Evolutionary conservation across 2,329 filamentous ascomycete genomes (phyloP).

Genomic region (Thielaviopsis euricoi): DNA sequence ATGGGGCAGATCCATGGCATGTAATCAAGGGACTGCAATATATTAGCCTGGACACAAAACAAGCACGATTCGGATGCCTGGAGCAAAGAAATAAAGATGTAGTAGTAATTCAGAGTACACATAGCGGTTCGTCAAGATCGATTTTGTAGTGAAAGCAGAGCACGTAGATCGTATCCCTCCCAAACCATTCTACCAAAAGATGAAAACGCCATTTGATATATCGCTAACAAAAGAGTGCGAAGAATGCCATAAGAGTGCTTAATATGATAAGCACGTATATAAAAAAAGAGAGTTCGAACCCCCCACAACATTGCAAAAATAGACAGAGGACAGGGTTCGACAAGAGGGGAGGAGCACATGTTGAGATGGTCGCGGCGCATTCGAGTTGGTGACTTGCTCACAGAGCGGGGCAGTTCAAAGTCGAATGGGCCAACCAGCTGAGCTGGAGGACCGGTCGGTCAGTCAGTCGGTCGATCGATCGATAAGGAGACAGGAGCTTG

Average conservation of each 20-base stretch:
- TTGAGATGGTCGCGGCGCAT: neutral
- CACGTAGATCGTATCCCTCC: slow-evolving; percentile 2
- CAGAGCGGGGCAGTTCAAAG: neutral
- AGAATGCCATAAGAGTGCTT: slow-evolving; percentile 6
- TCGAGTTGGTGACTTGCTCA: neutral
- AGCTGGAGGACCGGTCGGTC: neutral
- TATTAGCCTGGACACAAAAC: neutral
- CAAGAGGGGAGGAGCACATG: neutral
- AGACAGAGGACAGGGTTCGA: neutral
- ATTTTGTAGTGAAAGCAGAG: neutral
- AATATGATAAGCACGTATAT: neutral
- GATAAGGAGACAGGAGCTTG: neutral
- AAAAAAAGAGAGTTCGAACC: neutral
- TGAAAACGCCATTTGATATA: slow-evolving; percentile 10
- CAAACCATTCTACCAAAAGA: slow-evolving; percentile 9
- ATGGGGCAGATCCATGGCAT: slow-evolving; percentile 31
- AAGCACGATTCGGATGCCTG: neutral
- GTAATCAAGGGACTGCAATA: neutral
- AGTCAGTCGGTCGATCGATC: neutral
- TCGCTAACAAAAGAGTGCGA: slow-evolving; percentile 3
- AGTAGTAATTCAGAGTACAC: neutral
- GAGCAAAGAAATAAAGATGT: neutral
- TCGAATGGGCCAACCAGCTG: neutral
- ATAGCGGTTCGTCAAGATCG: neutral
- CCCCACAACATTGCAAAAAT: neutral